Evolutionary conservation across 2,329 filamentous ascomycete genomes (phyloP).

Genomic region (Stagonosporopsis tanaceti): DNA sequence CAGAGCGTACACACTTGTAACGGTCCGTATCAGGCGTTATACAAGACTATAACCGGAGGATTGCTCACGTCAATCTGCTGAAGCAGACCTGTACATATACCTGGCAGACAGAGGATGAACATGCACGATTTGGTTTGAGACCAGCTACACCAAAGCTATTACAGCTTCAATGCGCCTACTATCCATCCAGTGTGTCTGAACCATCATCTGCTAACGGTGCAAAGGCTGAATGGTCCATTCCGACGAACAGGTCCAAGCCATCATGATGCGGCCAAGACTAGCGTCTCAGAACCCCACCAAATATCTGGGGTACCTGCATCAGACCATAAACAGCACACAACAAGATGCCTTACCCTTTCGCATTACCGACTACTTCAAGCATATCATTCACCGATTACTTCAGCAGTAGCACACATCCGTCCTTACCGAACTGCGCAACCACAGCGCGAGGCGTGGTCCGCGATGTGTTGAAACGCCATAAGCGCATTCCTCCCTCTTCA

Average conservation of each 20-base stretch:
- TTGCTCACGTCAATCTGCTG: constrained; percentile 25
- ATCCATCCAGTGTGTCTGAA: not conserved
- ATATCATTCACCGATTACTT: constrained; percentile 83
- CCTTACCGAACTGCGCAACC: constrained; percentile 81
- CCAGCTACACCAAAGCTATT: constrained; percentile 3
- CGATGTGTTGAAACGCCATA: constrained; percentile 86
- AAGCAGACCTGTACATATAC: constrained; percentile 44
- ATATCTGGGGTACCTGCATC: constrained; percentile 36
- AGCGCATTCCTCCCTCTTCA: constrained; percentile 76
- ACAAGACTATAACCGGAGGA: constrained; percentile 18
- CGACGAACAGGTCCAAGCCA: not conserved
- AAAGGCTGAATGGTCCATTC: not conserved
- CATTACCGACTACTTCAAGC: constrained; percentile 86
- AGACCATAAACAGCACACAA: constrained; percentile 16
- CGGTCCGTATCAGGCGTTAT: constrained; percentile 21
- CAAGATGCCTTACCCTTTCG: constrained; percentile 87
- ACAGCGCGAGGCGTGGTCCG: constrained; percentile 84
- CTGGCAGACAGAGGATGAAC: constrained; percentile 27
- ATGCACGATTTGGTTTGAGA: constrained; percentile 18
- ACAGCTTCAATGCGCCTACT: not conserved
- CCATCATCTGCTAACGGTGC: not conserved
- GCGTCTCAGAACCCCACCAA: constrained; percentile 31
- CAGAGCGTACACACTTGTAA: constrained; percentile 18
- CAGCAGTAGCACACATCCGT: constrained; percentile 83
- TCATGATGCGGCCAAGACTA: constrained; percentile 22